Percentiles rank a stretch among this genome's conserved stretches.
Conservation (phyloP, 768 basidiomycete genomes). For the Lentinula edodes region DNA sequence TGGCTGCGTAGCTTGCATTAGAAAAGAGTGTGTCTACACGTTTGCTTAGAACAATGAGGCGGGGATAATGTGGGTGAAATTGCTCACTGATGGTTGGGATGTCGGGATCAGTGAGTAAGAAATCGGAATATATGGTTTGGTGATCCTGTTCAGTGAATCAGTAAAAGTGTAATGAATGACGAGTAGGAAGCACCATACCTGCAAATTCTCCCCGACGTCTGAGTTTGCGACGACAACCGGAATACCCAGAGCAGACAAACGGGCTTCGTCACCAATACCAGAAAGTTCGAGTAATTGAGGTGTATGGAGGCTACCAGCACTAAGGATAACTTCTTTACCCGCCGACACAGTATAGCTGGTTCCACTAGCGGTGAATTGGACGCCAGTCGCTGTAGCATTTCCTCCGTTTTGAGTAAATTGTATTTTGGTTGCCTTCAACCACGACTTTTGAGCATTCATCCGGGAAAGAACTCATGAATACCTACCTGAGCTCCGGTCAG, state of each 20-base stretch:
- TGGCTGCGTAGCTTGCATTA: not conserved
- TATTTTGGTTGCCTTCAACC: constrained; percentile 12
- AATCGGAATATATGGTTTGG: not conserved
- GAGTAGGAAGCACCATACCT: constrained; percentile 17
- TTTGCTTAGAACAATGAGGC: not conserved
- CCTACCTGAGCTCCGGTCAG: constrained; percentile 19
- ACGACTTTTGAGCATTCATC: not conserved
- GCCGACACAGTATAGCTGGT: constrained; percentile 27
- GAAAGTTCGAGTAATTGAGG: constrained; percentile 48
- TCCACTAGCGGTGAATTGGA: constrained; percentile 27
- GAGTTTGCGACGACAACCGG: constrained; percentile 19
- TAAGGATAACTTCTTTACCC: constrained; percentile 39
- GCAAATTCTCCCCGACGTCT: constrained; percentile 44
- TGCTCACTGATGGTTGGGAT: not conserved
- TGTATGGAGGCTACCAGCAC: constrained; percentile 26
- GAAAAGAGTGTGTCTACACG: not conserved
- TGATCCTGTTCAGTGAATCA: not conserved
- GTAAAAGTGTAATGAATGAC: not conserved
- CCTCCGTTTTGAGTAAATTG: not conserved
- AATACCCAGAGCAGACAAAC: constrained; percentile 32
- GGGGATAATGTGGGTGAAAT: not conserved
- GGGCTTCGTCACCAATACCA: constrained; percentile 38
- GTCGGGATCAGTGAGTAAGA: not conserved
- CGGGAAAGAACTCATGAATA: not conserved
- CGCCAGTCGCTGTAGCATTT: constrained; percentile 30